phyloP scores from a whole-genome alignment of 2,329 filamentous ascomycete genomes.

The Ophiocordyceps camponoti-saundersi region DNA sequence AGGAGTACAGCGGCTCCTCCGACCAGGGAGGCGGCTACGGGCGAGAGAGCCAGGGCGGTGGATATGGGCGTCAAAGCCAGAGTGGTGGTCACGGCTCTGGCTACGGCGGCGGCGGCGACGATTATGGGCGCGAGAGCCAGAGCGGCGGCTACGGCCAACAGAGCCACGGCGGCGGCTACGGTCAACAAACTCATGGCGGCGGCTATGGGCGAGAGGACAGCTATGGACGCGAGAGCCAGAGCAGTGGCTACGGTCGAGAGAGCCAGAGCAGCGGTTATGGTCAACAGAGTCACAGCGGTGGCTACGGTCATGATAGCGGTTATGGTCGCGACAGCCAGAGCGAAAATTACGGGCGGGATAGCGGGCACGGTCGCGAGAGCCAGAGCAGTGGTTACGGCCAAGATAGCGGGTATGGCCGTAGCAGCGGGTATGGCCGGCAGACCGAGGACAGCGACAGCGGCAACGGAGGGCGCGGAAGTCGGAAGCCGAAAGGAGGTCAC shows the following conservation, averaged over 20 bases:
- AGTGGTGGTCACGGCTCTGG: no score
- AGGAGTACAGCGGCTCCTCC: conserved; percentile 24
- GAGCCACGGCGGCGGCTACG: not conserved
- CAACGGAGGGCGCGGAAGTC: conserved; percentile 5
- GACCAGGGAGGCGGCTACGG: conserved; percentile 9
- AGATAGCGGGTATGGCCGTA: conserved; percentile 11
- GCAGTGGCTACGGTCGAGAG: not conserved
- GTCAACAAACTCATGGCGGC: not conserved
- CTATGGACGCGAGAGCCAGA: not conserved
- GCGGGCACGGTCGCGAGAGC: not conserved
- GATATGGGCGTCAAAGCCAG: conserved; percentile 3
- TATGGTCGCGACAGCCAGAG: conserved; percentile 9
- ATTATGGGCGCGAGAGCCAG: conserved; percentile 6
- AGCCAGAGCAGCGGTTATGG: not conserved
- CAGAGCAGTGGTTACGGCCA: conserved; percentile 1
- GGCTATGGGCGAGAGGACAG: not conserved
- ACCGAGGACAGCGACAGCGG: conserved; percentile 30
- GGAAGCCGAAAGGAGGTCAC: conserved; percentile 5
- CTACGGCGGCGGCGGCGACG: conserved; percentile 7
- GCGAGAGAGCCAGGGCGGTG: conserved; percentile 6
- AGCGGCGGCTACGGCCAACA: not conserved
- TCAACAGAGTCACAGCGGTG: not conserved
- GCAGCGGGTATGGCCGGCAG: conserved; percentile 40
- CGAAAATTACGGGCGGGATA: conserved; percentile 9
- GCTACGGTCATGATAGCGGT: conserved; percentile 4